These are phyloP conservation scores for Bipolaris zeicola DNA, from an alignment of 2,329 filamentous ascomycete genomes.

Conservation along the genomic window DNA sequence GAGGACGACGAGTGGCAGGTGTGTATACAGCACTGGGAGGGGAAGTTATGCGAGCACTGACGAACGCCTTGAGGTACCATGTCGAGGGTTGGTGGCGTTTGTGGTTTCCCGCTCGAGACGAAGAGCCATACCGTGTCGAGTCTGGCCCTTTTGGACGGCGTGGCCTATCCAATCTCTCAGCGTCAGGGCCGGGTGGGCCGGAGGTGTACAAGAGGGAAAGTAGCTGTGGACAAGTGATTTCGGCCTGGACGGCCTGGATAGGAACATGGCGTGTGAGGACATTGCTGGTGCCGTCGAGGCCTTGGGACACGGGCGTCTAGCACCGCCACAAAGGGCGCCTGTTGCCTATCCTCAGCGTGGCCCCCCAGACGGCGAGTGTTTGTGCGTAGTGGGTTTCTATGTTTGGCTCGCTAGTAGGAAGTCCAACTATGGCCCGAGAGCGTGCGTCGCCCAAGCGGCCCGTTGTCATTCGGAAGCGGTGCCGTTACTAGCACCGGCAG, in stretches of 20 bases:
- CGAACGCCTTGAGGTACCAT: conserved; percentile 24
- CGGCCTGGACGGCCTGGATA: conserved; percentile 26
- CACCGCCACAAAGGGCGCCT: conserved; percentile 31
- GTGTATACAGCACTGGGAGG: conserved; percentile 17
- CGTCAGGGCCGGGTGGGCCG: conserved; percentile 23
- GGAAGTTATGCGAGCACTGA: conserved; percentile 24
- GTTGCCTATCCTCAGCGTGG: conserved; percentile 11
- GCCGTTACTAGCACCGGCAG: conserved; percentile 22
- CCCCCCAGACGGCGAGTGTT: conserved; percentile 20
- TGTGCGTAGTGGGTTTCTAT: conserved; percentile 19
- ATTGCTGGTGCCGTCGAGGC: conserved; percentile 27
- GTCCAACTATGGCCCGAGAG: conserved; percentile 20
- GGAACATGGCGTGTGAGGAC: conserved; percentile 27
- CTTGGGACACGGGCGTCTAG: conserved; percentile 24
- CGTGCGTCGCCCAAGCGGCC: conserved; percentile 20
- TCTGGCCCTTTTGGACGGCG: conserved; percentile 24
- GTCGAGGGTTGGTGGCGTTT: conserved; percentile 40
- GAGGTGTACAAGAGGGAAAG: conserved; percentile 27
- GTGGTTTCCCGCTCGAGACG: conserved; percentile 30
- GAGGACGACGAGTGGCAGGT: conserved; percentile 14
- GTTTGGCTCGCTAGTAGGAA: conserved; percentile 19
- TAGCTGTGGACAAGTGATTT: conserved; percentile 17
- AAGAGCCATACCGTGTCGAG: conserved; percentile 30
- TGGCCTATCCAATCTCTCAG: conserved; percentile 32
- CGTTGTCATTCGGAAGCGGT: conserved; percentile 24